phyloP scores from a whole-genome alignment of 129 eudicot species.

The Arctium lappa region DNA sequence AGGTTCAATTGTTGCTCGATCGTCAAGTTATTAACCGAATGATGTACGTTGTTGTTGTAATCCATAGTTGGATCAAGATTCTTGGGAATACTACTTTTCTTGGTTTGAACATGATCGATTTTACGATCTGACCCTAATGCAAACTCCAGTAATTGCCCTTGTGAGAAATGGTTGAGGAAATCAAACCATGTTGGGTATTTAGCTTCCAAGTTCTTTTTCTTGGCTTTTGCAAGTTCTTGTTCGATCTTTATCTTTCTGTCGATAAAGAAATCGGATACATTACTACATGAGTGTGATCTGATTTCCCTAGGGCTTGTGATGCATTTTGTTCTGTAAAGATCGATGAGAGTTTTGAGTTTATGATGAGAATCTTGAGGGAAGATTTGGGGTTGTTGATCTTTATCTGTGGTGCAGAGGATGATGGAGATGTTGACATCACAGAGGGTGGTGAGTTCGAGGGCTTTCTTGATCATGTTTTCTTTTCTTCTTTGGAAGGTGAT shows the following conservation, averaged over 20 bases:
- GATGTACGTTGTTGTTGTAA: too few relatives aligned
- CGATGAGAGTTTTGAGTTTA: slow-evolving; percentile 11
- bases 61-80: neutral
- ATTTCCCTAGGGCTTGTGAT: neutral
- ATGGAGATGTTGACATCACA: slow-evolving; percentile 35
- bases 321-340: slow-evolving; percentile 13
- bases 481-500: slow-evolving; percentile 33
- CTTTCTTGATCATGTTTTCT: slow-evolving; percentile 28
- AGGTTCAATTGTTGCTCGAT: neutral
- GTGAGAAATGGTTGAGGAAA: neutral
- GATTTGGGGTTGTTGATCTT: neutral
- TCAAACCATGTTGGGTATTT: slow-evolving; percentile 26
- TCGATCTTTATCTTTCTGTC: slow-evolving; percentile 32
- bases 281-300: neutral
- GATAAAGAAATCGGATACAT: slow-evolving; percentile 21
- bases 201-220: slow-evolving; percentile 23
- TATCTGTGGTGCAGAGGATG: slow-evolving; percentile 24
- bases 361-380: slow-evolving; percentile 31
- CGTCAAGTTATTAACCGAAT: neutral
- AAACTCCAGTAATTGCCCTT: slow-evolving; percentile 17
- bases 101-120: slow-evolving; percentile 4
- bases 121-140: slow-evolving; percentile 8
- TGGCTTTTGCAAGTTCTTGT: slow-evolving; percentile 28
- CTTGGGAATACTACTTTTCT: neutral
- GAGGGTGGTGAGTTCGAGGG: slow-evolving; percentile 35